Conservation (phyloP, 352 stramenopile genomes). For the Phytophthora colocasiae region DNA sequence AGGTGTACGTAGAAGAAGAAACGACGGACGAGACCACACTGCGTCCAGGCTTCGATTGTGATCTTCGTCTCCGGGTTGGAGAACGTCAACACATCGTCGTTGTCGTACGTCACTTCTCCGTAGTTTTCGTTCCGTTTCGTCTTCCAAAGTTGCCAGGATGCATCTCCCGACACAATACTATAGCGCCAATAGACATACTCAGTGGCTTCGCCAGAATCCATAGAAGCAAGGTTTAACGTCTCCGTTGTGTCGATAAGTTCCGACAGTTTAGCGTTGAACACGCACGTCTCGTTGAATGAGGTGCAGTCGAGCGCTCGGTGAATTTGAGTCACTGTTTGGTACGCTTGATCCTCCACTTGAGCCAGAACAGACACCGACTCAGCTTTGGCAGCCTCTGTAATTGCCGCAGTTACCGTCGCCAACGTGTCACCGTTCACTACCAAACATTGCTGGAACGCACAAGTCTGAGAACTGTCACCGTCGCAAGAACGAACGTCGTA, state of each 20-base stretch:
- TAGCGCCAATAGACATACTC: slow-evolving; percentile 77
- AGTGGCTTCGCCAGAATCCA: slow-evolving; percentile 11
- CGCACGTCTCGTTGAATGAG: slow-evolving; percentile 44
- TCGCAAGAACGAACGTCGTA: slow-evolving; percentile 52
- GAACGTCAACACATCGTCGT: slow-evolving; percentile 45
- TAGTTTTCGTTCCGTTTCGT: slow-evolving; percentile 17
- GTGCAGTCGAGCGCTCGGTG: slow-evolving; percentile 65
- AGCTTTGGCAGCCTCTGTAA: slow-evolving; percentile 34
- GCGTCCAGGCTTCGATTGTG: slow-evolving; percentile 64
- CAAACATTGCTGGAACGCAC: slow-evolving; percentile 65
- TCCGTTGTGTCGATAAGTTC: slow-evolving; percentile 49
- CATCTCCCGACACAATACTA: slow-evolving; percentile 42
- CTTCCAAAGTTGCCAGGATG: slow-evolving; percentile 59
- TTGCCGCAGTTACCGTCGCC: slow-evolving; percentile 35
- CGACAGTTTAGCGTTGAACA: slow-evolving; percentile 40
- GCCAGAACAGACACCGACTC: slow-evolving; percentile 49
- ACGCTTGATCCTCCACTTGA: slow-evolving; percentile 43
- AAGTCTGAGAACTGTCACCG: slow-evolving; percentile 40
- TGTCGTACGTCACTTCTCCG: slow-evolving; percentile 21
- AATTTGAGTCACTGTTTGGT: slow-evolving; percentile 66
- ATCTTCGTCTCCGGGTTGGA: slow-evolving; percentile 51
- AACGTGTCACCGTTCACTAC: slow-evolving; percentile 59
- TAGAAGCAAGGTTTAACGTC: slow-evolving; percentile 26
- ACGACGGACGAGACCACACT: slow-evolving; percentile 54
- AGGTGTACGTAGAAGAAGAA: slow-evolving; percentile 62